These are phyloP conservation scores for Ambrosiella xylebori DNA, from an alignment of 2,329 filamentous ascomycete genomes.

Conservation along the genomic window DNA sequence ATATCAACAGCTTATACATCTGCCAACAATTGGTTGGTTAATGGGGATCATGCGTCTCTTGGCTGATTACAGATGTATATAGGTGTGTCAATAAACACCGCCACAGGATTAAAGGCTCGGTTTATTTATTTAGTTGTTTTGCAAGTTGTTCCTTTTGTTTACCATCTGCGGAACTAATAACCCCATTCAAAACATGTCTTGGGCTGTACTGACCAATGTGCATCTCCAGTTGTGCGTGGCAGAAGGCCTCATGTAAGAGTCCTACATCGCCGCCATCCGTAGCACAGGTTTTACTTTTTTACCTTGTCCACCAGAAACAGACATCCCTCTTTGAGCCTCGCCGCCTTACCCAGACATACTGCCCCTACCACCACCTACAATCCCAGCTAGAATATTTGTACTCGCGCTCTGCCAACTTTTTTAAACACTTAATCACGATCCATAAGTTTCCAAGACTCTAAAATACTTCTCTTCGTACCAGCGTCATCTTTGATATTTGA, in stretches of 20 bases:
- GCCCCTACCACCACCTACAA: no score
- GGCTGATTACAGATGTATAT: background rate
- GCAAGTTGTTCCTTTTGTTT: no score
- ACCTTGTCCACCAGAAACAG: background rate
- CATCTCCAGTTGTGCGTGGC: background rate
- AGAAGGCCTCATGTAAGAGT: background rate
- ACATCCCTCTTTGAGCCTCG: no score
- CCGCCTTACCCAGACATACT: no score
- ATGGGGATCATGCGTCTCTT: background rate
- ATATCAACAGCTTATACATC: no score
- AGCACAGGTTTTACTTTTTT: background rate
- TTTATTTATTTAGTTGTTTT: no score
- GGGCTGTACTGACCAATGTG: background rate
- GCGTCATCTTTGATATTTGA: background rate
- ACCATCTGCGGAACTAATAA: no score
- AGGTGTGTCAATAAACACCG: background rate
- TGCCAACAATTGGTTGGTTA: background rate
- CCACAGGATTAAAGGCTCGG: background rate
- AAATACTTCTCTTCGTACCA: no score
- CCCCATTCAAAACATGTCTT: background rate
- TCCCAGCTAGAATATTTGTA: no score
- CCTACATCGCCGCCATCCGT: background rate
- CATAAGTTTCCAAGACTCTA: no score
- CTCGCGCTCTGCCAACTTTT: no score
- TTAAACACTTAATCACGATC: no score